Conservation (phyloP, 225 moss, liverwort and hornwort species). For the Anthoceros angustus region DNA sequence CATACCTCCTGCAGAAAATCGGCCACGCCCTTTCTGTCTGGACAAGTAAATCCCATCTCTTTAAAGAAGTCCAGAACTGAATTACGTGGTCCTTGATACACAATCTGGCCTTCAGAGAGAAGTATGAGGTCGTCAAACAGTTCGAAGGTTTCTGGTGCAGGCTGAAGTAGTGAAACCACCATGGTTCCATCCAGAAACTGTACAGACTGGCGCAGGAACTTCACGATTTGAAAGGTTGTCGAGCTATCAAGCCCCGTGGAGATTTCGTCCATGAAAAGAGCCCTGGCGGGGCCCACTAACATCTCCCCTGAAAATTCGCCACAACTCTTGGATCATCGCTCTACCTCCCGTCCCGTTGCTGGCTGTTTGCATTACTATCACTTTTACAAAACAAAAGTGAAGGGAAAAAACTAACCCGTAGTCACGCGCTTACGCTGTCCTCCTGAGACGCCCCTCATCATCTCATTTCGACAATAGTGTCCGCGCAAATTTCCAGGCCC, state of each 20-base stretch:
- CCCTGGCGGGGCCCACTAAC: slow-evolving; percentile 36
- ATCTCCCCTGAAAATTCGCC: slow-evolving; percentile 21
- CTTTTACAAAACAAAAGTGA: no score
- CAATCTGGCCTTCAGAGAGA: slow-evolving; percentile 36
- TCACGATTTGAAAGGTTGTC: slow-evolving; percentile 35
- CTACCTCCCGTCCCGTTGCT: no score
- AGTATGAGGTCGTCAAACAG: slow-evolving; percentile 36
- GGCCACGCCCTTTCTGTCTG: slow-evolving; percentile 30
- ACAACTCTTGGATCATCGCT: not conserved
- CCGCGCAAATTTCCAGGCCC: slow-evolving; percentile 83
- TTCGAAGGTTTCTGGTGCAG: slow-evolving; percentile 32
- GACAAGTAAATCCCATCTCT: slow-evolving; percentile 27
- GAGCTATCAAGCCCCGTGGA: slow-evolving; percentile 40
- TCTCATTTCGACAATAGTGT: slow-evolving; percentile 70
- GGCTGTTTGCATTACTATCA: no score
- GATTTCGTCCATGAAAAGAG: slow-evolving; percentile 38
- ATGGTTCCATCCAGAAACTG: slow-evolving; percentile 37
- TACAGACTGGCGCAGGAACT: slow-evolving; percentile 27
- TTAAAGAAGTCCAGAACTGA: slow-evolving; percentile 24
- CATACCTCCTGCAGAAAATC: slow-evolving; percentile 38
- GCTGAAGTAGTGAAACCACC: slow-evolving; percentile 32
- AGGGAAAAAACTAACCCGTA: slow-evolving; percentile 16
- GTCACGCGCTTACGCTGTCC: slow-evolving; percentile 91
- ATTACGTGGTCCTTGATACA: slow-evolving; percentile 33
- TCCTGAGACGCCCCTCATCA: slow-evolving; percentile 85